These are phyloP conservation scores for Quercus glauca DNA, from an alignment of 306 rosid genomes.

Conservation along the genomic window DNA sequence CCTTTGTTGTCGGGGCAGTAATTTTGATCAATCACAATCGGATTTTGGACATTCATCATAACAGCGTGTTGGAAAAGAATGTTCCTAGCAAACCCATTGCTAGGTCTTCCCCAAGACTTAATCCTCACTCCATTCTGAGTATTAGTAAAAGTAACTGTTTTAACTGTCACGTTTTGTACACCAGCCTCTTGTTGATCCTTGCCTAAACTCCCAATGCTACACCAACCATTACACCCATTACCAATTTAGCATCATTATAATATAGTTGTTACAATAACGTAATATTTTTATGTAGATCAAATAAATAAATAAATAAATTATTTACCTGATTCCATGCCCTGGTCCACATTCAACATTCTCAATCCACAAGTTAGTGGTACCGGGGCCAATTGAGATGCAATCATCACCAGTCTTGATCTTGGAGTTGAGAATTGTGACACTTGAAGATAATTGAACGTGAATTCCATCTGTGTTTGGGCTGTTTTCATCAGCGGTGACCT, in stretches of 20 bases:
- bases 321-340: slow-evolving; percentile 66
- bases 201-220: slow-evolving; percentile 59
- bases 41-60: slow-evolving; percentile 45
- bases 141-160: slow-evolving; percentile 24
- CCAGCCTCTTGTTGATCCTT: slow-evolving; percentile 35
- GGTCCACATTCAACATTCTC: slow-evolving; percentile 57
- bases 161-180: slow-evolving; percentile 57
- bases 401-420: slow-evolving; percentile 56
- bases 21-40: slow-evolving; percentile 50
- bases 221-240: background rate
- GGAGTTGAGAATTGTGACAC: slow-evolving; percentile 39
- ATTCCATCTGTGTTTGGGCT: slow-evolving; percentile 70
- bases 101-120: slow-evolving; percentile 59
- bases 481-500: slow-evolving; percentile 30
- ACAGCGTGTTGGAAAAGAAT: slow-evolving; percentile 35
- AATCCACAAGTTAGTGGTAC: slow-evolving; percentile 59
- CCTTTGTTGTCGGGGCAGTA: slow-evolving; percentile 38
- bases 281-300: too few species aligned
- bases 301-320: fast-evolving
- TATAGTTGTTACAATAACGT: too few species aligned
- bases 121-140: slow-evolving; percentile 51
- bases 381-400: slow-evolving; percentile 64
- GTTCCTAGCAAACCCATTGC: slow-evolving; percentile 44
- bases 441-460: slow-evolving; percentile 50
- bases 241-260: background rate